Evolutionary conservation across 2,329 filamentous ascomycete genomes (phyloP).

Genomic region (Penicillium fuscoglaucum): DNA sequence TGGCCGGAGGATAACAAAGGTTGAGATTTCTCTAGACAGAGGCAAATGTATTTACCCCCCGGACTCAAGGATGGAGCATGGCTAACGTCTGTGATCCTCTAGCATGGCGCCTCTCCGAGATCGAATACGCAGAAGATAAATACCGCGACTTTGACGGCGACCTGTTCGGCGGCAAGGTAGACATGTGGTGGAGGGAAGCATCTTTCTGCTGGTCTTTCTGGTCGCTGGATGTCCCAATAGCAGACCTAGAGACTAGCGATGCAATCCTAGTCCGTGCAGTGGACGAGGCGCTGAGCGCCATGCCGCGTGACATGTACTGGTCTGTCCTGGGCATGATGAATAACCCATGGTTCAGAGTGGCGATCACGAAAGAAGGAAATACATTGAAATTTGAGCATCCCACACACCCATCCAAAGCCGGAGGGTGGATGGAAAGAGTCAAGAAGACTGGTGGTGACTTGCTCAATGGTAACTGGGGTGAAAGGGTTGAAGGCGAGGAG

Average conservation of each 20-base stretch:
- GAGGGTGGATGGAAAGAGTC: constrained; percentile 91
- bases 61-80: neutral
- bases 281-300: constrained; percentile 84
- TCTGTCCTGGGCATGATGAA: constrained; percentile 97
- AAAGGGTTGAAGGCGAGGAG: constrained; percentile 58
- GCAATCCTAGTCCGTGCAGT: constrained; percentile 82
- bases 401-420: constrained; percentile 74
- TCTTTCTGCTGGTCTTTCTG: constrained; percentile 94
- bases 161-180: constrained; percentile 73
- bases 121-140: constrained; percentile 81
- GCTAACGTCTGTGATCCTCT: constrained; percentile 12
- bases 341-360: constrained; percentile 87
- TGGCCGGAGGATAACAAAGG: constrained; percentile 76
- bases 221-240: constrained; percentile 67
- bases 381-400: constrained; percentile 80
- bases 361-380: constrained; percentile 67
- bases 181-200: constrained; percentile 78
- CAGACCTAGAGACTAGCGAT: constrained; percentile 62
- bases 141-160: constrained; percentile 67
- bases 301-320: constrained; percentile 96
- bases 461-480: constrained; percentile 81
- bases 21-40: constrained; percentile 80
- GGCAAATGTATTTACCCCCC: constrained; percentile 56
- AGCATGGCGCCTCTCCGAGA: constrained; percentile 72
- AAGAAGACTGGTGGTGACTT: constrained; percentile 81